Evolutionary conservation across 2,329 filamentous ascomycete genomes (phyloP).

Genomic region (Colletotrichum sp.): DNA sequence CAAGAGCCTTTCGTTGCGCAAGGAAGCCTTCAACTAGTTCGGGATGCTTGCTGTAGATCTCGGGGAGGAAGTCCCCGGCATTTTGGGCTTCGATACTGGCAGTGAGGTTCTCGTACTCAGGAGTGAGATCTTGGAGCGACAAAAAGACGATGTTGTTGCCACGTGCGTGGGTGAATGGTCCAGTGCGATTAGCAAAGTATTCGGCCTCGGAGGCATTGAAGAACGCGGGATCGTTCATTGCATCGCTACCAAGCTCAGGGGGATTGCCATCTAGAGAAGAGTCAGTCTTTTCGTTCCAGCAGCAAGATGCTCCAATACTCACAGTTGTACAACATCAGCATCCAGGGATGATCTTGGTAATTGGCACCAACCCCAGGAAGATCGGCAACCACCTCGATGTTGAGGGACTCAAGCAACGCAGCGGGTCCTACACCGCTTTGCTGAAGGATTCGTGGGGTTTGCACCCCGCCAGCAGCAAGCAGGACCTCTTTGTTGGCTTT

Average conservation of each 20-base stretch:
- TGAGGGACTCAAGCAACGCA: constrained; percentile 37
- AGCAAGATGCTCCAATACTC: not conserved
- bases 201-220: constrained; percentile 32
- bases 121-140: constrained; percentile 30
- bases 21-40: constrained; percentile 41
- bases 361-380: constrained; percentile 20
- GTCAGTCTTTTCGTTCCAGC: not conserved
- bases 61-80: constrained; percentile 35
- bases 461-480: constrained; percentile 42
- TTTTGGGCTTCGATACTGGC: constrained; percentile 34
- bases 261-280: not conserved
- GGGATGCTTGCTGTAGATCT: constrained; percentile 28
- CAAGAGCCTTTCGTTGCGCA: constrained; percentile 35
- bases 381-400: constrained; percentile 33
- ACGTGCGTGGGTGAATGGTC: constrained; percentile 33
- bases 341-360: constrained; percentile 19
- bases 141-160: constrained; percentile 18
- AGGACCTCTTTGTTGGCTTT: constrained; percentile 41
- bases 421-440: constrained; percentile 52
- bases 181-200: constrained; percentile 33
- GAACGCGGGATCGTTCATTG: constrained; percentile 36
- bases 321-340: constrained; percentile 3
- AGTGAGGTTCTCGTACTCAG: constrained; percentile 26
- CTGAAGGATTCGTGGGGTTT: constrained; percentile 50
- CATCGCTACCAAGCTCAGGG: constrained; percentile 21